Evolutionary conservation across 1,284 basidiomycete species (phyloP).

Genomic region (Mrakiaceae sp.): DNA sequence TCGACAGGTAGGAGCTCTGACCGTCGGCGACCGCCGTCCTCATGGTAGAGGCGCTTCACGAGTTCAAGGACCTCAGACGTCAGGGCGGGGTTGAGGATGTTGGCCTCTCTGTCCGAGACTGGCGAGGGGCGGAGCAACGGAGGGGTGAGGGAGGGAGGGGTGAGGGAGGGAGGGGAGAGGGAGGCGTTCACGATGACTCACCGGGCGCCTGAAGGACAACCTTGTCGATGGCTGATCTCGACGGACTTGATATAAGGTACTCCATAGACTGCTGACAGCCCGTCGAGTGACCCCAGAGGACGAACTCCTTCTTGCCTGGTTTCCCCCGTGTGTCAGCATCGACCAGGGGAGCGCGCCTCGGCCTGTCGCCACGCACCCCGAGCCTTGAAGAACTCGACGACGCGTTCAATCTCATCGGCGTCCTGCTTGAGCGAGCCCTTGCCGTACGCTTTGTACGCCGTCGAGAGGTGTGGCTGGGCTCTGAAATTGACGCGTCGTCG

Average conservation of each 20-base stretch:
- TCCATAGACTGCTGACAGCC: constrained; percentile 35
- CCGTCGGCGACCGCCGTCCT: not conserved
- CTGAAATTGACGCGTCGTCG: constrained; percentile 18
- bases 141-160: no score
- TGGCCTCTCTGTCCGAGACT: constrained; percentile 8
- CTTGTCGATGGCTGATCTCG: constrained; percentile 23
- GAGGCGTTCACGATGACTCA: not conserved
- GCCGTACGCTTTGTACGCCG: constrained; percentile 30
- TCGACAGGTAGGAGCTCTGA: not conserved
- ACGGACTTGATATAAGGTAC: constrained; percentile 25
- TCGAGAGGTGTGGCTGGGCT: constrained; percentile 32
- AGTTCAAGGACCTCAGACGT: not conserved
- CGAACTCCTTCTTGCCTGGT: constrained; percentile 22
- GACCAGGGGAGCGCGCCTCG: not conserved
- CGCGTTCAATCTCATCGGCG: constrained; percentile 26
- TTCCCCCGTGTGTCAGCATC: not conserved
- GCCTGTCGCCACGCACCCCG: constrained; percentile 20
- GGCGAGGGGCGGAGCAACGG: not conserved
- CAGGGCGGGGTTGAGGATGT: not conserved
- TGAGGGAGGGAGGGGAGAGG: not conserved
- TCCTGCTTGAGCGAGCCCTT: constrained; percentile 28
- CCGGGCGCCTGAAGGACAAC: constrained; percentile 36
- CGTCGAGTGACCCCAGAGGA: constrained; percentile 35
- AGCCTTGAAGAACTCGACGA: constrained; percentile 27
- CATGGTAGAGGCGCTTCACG: not conserved